These are phyloP conservation scores for Fusarium torulosum DNA, from an alignment of 2,329 filamentous ascomycete genomes.

Conservation along the genomic window DNA sequence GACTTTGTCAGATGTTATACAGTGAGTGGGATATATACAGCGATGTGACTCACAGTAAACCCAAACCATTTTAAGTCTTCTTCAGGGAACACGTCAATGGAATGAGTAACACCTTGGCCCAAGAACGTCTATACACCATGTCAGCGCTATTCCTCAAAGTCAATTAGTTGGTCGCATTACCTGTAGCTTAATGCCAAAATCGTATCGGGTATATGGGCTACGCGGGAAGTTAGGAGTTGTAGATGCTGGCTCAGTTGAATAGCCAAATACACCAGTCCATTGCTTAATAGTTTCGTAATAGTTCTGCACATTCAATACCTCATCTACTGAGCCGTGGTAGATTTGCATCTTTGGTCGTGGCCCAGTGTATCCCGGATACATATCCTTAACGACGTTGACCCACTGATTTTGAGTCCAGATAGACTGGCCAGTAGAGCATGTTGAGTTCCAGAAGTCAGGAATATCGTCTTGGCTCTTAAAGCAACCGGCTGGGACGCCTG, in stretches of 20 bases:
- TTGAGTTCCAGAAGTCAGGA: conserved; percentile 65
- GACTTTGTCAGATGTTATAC: background rate
- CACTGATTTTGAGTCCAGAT: conserved; percentile 57
- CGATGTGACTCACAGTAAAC: conserved; percentile 10
- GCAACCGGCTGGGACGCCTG: conserved; percentile 68
- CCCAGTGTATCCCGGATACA: conserved; percentile 65
- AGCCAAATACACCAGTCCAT: conserved; percentile 65
- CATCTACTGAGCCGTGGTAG: conserved; percentile 67
- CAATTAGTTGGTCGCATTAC: background rate
- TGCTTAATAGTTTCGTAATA: conserved; percentile 70
- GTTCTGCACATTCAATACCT: conserved; percentile 64
- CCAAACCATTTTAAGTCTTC: conserved; percentile 42
- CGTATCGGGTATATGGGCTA: conserved; percentile 55
- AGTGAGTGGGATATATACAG: fast-evolving
- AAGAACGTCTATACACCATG: conserved; percentile 29
- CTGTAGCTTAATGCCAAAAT: conserved; percentile 53
- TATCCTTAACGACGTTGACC: conserved; percentile 57
- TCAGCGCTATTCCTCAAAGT: background rate
- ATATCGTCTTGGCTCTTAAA: conserved; percentile 58
- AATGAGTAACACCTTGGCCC: conserved; percentile 34
- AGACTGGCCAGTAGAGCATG: conserved; percentile 65
- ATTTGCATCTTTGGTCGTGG: conserved; percentile 68
- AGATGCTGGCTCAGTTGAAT: conserved; percentile 50
- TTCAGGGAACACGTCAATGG: conserved; percentile 35
- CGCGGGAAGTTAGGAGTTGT: conserved; percentile 53